Base-by-base conservation (phyloP, 257 asterid genomes). In the Oldenlandia corymbosa region DNA sequence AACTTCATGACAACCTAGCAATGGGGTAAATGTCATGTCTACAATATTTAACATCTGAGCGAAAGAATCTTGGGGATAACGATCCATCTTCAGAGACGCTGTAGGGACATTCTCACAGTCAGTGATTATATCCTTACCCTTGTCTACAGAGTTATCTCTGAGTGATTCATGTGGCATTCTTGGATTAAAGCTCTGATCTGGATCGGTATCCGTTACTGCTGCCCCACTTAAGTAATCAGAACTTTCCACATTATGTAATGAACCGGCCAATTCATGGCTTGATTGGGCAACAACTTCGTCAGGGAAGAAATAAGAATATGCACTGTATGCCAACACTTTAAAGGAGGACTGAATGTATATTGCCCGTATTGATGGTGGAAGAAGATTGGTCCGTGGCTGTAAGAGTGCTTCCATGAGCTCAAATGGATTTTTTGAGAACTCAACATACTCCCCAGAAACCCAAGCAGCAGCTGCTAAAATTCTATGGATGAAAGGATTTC, bases 391-490 rank as follows among this genome's bases (percentile, higher is more conserved):
- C 46, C 93, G 81, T 60, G 97, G 99, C 75, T 92, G 99, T 58
- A 87, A 52, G 48, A 92, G 80, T 52, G 99, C 95, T 70, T 92
- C 99, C 85, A 87, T 71, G 66, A 89, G 81, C 79, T 92, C 99
- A 50, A 85, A 68, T 3, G 95, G 96, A 68, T 87, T 87, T 72
- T 83, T 87, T 36, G 96, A 88, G 71, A 88, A 84, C 72, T 76
- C 85, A 56, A 85, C 85, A 80, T 85, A 89, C 86, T 92, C 97
- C 55, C 98, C 99, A 0, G 95, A 89, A 64, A 80, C 68, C 95
- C 95, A 92, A 41, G 97, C 93, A 72, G 95, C 85, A 64, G 97
- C 97, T 60, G 86, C 80, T 68, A 92, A 76, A 68, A 89, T 93
- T 52, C 74, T 78, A 43, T 84, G 91, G 62, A 92, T 60, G 66